Evolutionary conservation across 1,139 yeast species (phyloP).

Genomic region (Ashbya aceris): DNA sequence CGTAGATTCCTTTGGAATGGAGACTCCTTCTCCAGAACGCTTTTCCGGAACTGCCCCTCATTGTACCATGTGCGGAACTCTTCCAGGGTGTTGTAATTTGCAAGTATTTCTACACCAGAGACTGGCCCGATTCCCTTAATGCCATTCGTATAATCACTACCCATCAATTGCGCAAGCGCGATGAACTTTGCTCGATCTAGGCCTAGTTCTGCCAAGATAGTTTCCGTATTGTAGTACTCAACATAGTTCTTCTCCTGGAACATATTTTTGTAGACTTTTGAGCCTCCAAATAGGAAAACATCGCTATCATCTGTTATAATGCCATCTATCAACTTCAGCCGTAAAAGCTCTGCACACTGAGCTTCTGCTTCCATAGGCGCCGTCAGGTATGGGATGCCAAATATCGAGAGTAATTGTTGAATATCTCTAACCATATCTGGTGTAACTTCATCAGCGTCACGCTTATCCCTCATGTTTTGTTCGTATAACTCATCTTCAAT

Average conservation of each 20-base stretch:
- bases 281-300: slow-evolving; percentile 90
- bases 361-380: slow-evolving; percentile 99
- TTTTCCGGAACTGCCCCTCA: slow-evolving; percentile 32
- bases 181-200: slow-evolving; percentile 55
- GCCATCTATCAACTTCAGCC: slow-evolving; percentile 76
- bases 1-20: slow-evolving; percentile 48
- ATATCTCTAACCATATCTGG: slow-evolving; percentile 80
- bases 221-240: slow-evolving; percentile 63
- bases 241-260: slow-evolving; percentile 90
- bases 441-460: slow-evolving; percentile 91
- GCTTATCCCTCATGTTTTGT: slow-evolving; percentile 54
- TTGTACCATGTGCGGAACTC: slow-evolving; percentile 48
- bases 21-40: slow-evolving; percentile 34
- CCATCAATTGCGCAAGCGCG: slow-evolving; percentile 71
- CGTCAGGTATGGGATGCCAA: slow-evolving; percentile 88
- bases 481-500: slow-evolving; percentile 33
- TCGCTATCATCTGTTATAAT: slow-evolving; percentile 96
- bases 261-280: slow-evolving; percentile 79
- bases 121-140: slow-evolving; percentile 90
- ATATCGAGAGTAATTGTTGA: slow-evolving; percentile 72
- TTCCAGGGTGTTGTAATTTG: slow-evolving; percentile 56
- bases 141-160: slow-evolving; percentile 93
- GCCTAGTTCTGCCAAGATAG: slow-evolving; percentile 57
- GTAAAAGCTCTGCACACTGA: slow-evolving; percentile 76
- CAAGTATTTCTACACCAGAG: slow-evolving; percentile 82